These are phyloP conservation scores for Hirschfeldia incana DNA, from an alignment of 345 rosid species.

Conservation along the genomic window DNA sequence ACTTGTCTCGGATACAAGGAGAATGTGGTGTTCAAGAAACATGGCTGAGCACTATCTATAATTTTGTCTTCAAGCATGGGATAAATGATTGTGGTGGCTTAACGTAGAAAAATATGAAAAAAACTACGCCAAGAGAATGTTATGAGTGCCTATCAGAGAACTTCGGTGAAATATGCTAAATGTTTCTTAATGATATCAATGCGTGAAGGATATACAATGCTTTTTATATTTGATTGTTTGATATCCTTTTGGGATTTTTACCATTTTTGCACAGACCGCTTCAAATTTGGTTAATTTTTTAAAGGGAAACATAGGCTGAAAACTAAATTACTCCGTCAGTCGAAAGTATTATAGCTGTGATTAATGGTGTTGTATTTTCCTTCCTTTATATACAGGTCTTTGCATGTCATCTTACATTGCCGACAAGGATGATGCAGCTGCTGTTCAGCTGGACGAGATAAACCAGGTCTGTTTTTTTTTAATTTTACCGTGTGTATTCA, in stretches of 20 bases:
- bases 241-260: slow-evolving; percentile 14
- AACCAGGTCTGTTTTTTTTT: slow-evolving; percentile 52
- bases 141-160: neutral
- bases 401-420: slow-evolving; percentile 71
- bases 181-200: slow-evolving; percentile 6
- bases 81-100: slow-evolving; percentile 10
- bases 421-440: slow-evolving; percentile 40
- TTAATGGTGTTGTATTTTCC: slow-evolving; percentile 7
- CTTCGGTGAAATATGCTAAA: slow-evolving; percentile 1
- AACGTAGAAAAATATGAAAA: slow-evolving; percentile 1
- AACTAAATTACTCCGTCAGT: neutral
- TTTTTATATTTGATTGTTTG: slow-evolving; percentile 1
- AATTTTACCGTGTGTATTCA: slow-evolving; percentile 3
- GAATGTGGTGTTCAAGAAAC: slow-evolving; percentile 11
- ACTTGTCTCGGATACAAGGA: neutral
- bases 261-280: neutral
- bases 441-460: slow-evolving; percentile 64
- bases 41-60: neutral
- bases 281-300: neutral
- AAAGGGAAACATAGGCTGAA: neutral
- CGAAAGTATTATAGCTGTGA: neutral
- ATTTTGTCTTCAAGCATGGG: neutral
- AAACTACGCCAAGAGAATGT: neutral
- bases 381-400: slow-evolving; percentile 50
- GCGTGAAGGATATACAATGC: neutral